These are phyloP conservation scores for Cryptococcus sp. DNA, from an alignment of 1,284 basidiomycete genomes.

Conservation along the genomic window DNA sequence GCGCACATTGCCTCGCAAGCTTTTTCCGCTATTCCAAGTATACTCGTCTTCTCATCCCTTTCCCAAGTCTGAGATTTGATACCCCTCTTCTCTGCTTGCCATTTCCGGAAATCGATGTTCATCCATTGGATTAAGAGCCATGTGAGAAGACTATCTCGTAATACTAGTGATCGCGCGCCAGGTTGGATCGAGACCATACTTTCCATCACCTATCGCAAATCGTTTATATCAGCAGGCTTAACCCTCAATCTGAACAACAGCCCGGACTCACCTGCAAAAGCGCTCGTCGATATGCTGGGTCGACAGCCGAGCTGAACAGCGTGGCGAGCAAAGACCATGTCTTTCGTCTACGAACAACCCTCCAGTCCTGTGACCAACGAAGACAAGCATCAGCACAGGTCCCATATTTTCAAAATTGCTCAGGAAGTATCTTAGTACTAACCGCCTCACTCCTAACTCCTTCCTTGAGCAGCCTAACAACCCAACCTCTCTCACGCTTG, in stretches of 20 bases:
- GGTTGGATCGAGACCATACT: conserved; percentile 67
- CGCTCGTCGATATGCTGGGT: conserved; percentile 60
- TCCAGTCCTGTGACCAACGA: conserved; percentile 68
- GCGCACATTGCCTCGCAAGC: conserved; percentile 10
- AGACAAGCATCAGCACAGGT: neutral
- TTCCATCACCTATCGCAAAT: conserved; percentile 61
- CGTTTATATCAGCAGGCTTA: neutral
- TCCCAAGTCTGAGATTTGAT: conserved; percentile 14
- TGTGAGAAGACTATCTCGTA: conserved; percentile 66
- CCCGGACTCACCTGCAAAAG: conserved; percentile 64
- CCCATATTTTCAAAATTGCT: neutral
- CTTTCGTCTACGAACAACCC: conserved; percentile 73
- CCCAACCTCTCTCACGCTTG: conserved; percentile 84
- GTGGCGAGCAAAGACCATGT: conserved; percentile 85
- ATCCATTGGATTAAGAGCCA: conserved; percentile 77
- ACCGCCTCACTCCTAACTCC: conserved; percentile 64
- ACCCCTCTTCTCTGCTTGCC: neutral
- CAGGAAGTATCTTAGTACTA: conserved; percentile 13
- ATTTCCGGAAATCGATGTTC: conserved; percentile 3
- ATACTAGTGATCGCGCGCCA: conserved; percentile 67
- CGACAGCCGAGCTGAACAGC: conserved; percentile 67
- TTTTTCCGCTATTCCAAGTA: conserved; percentile 9
- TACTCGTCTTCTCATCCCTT: conserved; percentile 18
- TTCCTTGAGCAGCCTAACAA: conserved; percentile 78
- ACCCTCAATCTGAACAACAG: too few relatives aligned